Evolutionary conservation across 495 filamentous ascomycete genomes (phyloP), one percentile per base, ranked within the genome.

Genomic region (Penicillium roqueforti): DNA sequence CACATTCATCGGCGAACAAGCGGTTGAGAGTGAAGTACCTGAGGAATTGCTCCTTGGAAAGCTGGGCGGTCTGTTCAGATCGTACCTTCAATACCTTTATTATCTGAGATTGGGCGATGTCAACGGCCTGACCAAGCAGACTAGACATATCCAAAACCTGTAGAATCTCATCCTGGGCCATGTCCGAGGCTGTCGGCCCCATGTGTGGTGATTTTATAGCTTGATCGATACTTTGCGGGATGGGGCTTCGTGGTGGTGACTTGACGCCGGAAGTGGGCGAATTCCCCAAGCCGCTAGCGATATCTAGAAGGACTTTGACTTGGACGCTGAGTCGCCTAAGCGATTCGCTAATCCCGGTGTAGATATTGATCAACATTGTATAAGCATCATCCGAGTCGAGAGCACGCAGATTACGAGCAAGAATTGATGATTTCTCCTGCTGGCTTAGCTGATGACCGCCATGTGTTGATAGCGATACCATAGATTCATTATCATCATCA

Each of bases 1-100:
- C 93, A 60, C 93, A 99, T 66, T 99, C 93, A 60, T 96, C 95
- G 7, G 90, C 89, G 62, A 97, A 99, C 20, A 96, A 82, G 23
- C 92, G 82, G 59, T 97, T 97, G 18, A 99, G 82, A 7, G 83
- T 91, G 65, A 97, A 96, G 64, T 97, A 97, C 47, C 90, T 84
- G 22, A 97, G 66, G 66, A 99, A 97, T 55, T 81, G 79, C 51
- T 82, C 69, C n/a, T 89, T 80, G 1, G 84, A 77, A n/a, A 95
- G 75, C 13, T 84, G 82, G 10, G 82, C 76, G 18, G 82, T 91
- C 58, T 93, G 87, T 58, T 96, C 91, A 0, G 88, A 85, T n/a
- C 93, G 85, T 20, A 96, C 93, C 54, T 89, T 90, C 29, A 98
- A 78, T 0, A 98, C 79, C 57, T 93, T 96, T 1, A 89, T 91